A percentile compares a stretch with the other conserved stretches of the same genome.
phyloP scores from a whole-genome alignment of 495 filamentous ascomycete genomes.

The Daldinia bambusicola region DNA sequence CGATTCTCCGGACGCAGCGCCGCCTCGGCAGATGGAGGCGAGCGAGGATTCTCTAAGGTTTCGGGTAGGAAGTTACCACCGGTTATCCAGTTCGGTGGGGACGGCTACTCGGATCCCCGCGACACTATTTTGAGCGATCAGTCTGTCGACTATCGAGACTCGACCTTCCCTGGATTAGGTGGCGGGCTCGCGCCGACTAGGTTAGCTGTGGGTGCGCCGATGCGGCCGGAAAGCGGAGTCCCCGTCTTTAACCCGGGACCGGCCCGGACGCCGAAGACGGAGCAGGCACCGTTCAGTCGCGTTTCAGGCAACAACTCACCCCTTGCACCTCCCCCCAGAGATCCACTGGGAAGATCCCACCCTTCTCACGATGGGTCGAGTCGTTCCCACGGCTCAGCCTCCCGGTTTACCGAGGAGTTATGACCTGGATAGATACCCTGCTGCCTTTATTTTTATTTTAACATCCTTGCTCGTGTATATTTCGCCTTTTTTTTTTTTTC shows the following conservation, averaged over 20 bases:
- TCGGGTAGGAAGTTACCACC: slow-evolving; percentile 79
- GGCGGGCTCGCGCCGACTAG: slow-evolving; percentile 46
- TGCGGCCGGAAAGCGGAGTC: slow-evolving; percentile 60
- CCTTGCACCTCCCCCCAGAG: slow-evolving; percentile 40
- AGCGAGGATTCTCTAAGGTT: slow-evolving; percentile 65
- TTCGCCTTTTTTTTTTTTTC: slow-evolving; percentile 14
- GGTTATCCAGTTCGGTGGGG: slow-evolving; percentile 73
- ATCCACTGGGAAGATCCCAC: slow-evolving; percentile 58
- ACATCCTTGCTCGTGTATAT: slow-evolving; percentile 32
- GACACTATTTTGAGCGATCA: slow-evolving; percentile 57
- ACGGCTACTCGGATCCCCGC: slow-evolving; percentile 72
- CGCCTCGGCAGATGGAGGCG: slow-evolving; percentile 57
- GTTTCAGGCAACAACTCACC: slow-evolving; percentile 36
- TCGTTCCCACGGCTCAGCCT: slow-evolving; percentile 52
- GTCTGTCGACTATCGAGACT: slow-evolving; percentile 63
- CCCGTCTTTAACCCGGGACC: slow-evolving; percentile 58
- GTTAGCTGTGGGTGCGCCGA: slow-evolving; percentile 56
- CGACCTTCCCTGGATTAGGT: slow-evolving; percentile 54
- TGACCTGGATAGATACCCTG: slow-evolving; percentile 49
- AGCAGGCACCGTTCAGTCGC: slow-evolving; percentile 55
- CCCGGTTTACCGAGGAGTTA: slow-evolving; percentile 65
- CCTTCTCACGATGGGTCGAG: slow-evolving; percentile 57
- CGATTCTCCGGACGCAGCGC: slow-evolving; percentile 57
- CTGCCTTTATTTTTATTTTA: slow-evolving; percentile 3
- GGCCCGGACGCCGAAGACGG: slow-evolving; percentile 55